These are phyloP conservation scores for Vachellia pachyceras DNA, from an alignment of 306 rosid genomes.

Conservation along the genomic window DNA sequence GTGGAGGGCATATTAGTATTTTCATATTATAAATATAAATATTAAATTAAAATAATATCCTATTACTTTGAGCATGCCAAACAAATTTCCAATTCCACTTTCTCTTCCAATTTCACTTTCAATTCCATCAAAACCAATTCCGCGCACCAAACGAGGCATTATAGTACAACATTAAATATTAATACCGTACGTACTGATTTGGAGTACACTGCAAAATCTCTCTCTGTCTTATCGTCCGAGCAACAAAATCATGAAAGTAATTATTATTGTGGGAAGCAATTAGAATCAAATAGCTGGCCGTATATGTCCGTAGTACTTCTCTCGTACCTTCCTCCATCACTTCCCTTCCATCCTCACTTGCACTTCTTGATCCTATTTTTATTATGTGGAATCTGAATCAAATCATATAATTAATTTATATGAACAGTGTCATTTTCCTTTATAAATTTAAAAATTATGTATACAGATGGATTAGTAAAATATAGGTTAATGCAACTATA, in stretches of 20 bases:
- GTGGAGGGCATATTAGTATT: too few relatives aligned
- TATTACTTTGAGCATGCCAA: too few relatives aligned
- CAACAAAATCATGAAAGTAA: neutral
- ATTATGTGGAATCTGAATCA: neutral
- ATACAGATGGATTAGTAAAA: too few relatives aligned
- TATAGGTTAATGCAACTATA: neutral
- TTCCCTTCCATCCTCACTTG: neutral
- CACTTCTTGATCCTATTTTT: neutral
- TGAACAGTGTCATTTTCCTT: neutral
- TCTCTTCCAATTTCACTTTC: too few relatives aligned
- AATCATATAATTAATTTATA: neutral
- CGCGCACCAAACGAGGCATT: too few relatives aligned
- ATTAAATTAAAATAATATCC: too few relatives aligned
- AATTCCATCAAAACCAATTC: too few relatives aligned
- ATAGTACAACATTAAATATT: neutral
- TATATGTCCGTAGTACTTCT: slow-evolving; percentile 11
- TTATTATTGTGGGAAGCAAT: slow-evolving; percentile 1
- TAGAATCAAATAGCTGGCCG: slow-evolving; percentile 25
- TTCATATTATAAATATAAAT: too few relatives aligned
- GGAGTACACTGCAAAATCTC: neutral
- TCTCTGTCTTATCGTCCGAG: neutral
- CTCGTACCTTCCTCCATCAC: neutral
- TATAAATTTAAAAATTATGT: neutral
- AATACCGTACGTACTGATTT: neutral
- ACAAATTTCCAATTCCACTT: too few relatives aligned